Evolutionary conservation across 176 grass and related monocot genomes (phyloP), one percentile per base, ranked within the genome.

Genomic region (Zizania latifolia): DNA sequence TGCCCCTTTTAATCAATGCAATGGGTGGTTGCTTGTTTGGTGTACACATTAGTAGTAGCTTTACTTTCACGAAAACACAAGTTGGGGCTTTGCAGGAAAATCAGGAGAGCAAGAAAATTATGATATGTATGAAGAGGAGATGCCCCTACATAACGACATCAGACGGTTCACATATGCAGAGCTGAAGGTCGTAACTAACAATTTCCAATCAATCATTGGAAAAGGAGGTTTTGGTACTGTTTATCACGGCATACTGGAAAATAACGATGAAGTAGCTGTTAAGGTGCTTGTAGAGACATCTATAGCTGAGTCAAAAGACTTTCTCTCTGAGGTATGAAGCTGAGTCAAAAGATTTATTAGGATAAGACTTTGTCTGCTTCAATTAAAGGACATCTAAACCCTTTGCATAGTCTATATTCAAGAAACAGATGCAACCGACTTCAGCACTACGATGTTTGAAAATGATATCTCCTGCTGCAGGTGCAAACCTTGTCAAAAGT

Each of bases 171-270:
- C 8, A 21, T 81, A 29, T 50, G 35, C 59, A 34, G 48, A 74
- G 45, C 6, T 75, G 36, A 48, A 72, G 35, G 14, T 9, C 4
- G 46, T 72, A 50, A 81, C 67, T 3, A 71, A 71, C 12, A 29
- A 71, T 2, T 81, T 81, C 31, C 45, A 55, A 14, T 28, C 14
- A 13, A 54, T 60, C 5, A 48, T 81, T 71, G 78, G 67, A 41
- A 59, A 68, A 81, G 78, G 78, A 61, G 78, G 78, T 14, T 81
- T 81, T 72, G 78, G 78, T 13, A 72, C 15, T 19, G 78, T 81
- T 58, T 81, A 81, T 57, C 37, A 70, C 72, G 78, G 78, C 33
- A 45, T 36, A 40, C 19, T 81, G 40, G 78, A 81, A 5, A 61
- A 81, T 33, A 32, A n/a, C 7, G 69, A 36, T n/a, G 48, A 72